Percentiles rank a stretch among this genome's conserved stretches.
These are phyloP conservation scores for Suillus weaverae DNA, from an alignment of 768 basidiomycete species.

Conservation along the genomic window DNA sequence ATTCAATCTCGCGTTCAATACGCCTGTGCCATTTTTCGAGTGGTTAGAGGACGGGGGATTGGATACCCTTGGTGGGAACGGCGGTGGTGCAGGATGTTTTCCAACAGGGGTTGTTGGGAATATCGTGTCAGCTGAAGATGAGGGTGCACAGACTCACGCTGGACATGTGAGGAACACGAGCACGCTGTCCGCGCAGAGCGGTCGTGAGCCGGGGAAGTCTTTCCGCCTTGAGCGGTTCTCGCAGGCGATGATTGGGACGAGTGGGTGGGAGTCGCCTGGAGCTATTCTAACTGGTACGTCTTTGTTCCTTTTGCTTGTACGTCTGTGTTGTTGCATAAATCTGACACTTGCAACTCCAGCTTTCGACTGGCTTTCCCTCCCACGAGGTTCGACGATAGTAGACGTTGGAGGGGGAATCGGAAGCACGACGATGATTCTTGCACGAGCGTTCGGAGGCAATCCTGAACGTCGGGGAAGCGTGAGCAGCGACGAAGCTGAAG, in stretches of 20 bases:
- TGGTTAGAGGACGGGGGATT: conserved; percentile 68
- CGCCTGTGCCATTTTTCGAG: conserved; percentile 56
- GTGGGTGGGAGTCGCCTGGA: conserved; percentile 67
- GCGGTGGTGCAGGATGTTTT: conserved; percentile 16
- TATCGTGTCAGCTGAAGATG: not conserved
- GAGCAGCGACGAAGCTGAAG: conserved; percentile 5
- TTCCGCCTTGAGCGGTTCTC: conserved; percentile 69
- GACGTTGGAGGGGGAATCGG: conserved; percentile 77
- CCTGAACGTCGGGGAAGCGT: conserved; percentile 7
- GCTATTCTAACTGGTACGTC: conserved; percentile 54
- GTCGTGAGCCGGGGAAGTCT: conserved; percentile 31
- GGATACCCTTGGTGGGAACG: conserved; percentile 26
- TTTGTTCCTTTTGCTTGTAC: conserved; percentile 2
- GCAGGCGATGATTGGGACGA: conserved; percentile 73
- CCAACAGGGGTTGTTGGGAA: not conserved
- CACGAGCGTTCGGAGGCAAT: conserved; percentile 33
- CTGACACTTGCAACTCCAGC: conserved; percentile 34
- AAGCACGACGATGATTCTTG: conserved; percentile 45
- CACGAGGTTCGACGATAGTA: conserved; percentile 51
- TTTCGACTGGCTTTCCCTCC: conserved; percentile 58
- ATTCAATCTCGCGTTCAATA: conserved; percentile 71
- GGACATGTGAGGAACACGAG: conserved; percentile 1
- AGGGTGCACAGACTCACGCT: not conserved
- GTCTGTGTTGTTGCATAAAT: not conserved
- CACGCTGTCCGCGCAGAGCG: not conserved